phyloP scores from a whole-genome alignment of 768 basidiomycete species.

The Hygrocybe coccinea region DNA sequence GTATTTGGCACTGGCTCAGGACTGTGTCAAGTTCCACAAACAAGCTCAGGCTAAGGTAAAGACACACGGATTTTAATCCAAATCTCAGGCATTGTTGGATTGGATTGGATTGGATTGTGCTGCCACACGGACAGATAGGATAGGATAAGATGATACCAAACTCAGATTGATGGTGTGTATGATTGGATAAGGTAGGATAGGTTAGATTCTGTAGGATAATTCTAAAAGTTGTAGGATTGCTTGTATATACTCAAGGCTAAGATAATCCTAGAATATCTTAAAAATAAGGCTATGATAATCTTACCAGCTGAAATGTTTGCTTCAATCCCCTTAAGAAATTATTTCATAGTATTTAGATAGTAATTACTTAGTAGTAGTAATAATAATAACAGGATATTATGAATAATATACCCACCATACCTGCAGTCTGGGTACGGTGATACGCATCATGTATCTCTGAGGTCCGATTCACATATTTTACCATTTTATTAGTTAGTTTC shows the following conservation, averaged over 20 bases:
- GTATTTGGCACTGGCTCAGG: neutral
- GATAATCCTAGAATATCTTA: neutral
- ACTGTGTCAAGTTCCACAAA: neutral
- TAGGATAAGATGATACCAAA: neutral
- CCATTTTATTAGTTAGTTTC: too few relatives aligned
- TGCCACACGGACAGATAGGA: neutral
- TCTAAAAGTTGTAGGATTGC: neutral
- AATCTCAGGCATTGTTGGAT: neutral
- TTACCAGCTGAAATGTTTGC: neutral
- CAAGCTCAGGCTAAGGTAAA: neutral
- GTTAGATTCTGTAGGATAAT: neutral
- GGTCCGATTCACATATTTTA: too few relatives aligned
- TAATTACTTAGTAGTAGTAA: too few relatives aligned
- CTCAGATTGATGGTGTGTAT: neutral
- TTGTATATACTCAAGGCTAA: neutral
- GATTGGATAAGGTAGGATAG: neutral
- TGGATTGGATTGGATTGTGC: neutral
- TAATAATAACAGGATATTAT: too few relatives aligned
- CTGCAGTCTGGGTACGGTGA: too few relatives aligned
- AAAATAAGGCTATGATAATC: neutral
- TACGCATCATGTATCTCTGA: too few relatives aligned
- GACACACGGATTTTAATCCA: neutral
- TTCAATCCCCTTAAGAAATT: too few relatives aligned
- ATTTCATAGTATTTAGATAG: too few relatives aligned
- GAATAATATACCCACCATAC: too few relatives aligned